phyloP scores from a whole-genome alignment of 192 early-diverging fungal species.

The Physocladia obscura region DNA sequence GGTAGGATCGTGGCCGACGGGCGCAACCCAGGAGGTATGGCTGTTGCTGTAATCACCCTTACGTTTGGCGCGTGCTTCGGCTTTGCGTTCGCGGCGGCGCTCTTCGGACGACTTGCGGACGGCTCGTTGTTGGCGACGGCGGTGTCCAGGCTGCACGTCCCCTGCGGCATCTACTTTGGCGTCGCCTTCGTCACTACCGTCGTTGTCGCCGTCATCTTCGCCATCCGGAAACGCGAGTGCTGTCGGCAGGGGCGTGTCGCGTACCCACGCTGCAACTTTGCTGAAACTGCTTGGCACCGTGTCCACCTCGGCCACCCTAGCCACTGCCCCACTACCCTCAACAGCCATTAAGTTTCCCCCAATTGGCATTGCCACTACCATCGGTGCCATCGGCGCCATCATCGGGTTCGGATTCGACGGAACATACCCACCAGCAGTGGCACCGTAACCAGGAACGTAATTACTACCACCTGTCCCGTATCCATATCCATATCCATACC shows the following conservation, averaged over 20 bases:
- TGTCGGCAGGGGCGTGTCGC: constrained; percentile 11
- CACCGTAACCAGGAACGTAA: too few species aligned
- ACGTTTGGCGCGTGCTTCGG: not conserved
- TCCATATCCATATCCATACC: too few species aligned
- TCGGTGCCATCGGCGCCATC: too few species aligned
- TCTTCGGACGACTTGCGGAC: not conserved
- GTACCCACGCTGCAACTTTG: not conserved
- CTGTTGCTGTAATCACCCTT: not conserved
- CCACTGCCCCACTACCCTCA: too few species aligned
- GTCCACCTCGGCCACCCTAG: too few species aligned
- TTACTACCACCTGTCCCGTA: too few species aligned
- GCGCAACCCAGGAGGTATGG: not conserved
- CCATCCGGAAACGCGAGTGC: not conserved
- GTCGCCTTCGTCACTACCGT: not conserved
- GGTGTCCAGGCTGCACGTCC: not conserved
- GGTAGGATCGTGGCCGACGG: constrained; percentile 11
- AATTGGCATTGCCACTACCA: too few species aligned
- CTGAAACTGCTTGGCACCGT: too few species aligned
- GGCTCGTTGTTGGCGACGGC: not conserved
- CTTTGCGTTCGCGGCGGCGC: not conserved
- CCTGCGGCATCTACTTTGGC: not conserved
- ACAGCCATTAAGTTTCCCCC: too few species aligned
- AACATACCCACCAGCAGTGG: too few species aligned
- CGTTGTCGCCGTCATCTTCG: not conserved
- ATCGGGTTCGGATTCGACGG: too few species aligned